Percentiles rank a stretch among this genome's conserved stretches.
phyloP scores from a whole-genome alignment of 1,284 basidiomycete species.

The Phenoliferia sp. region DNA sequence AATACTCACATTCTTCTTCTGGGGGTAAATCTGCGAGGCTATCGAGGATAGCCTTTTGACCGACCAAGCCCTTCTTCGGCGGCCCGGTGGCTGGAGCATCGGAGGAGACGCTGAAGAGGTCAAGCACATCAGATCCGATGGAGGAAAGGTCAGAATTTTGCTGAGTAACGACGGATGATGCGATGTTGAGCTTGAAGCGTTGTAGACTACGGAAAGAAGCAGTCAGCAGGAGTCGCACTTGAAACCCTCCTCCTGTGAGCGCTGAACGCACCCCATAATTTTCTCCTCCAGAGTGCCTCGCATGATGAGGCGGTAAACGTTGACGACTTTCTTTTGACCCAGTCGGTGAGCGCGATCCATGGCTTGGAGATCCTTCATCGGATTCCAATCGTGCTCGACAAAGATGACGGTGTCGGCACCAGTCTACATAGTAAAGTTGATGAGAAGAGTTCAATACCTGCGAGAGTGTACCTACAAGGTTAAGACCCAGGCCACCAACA shows the following conservation, averaged over 20 bases:
- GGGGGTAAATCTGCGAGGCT: constrained; percentile 40
- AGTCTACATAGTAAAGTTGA: background rate
- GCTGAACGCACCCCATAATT: constrained; percentile 85
- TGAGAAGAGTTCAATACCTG: background rate
- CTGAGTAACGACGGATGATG: constrained; percentile 92
- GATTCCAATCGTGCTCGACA: constrained; percentile 99
- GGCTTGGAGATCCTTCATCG: constrained; percentile 98
- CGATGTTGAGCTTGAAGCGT: constrained; percentile 98
- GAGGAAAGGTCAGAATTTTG: constrained; percentile 89
- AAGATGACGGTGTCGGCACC: constrained; percentile 99
- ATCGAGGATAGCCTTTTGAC: constrained; percentile 45
- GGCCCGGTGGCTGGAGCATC: constrained; percentile 11
- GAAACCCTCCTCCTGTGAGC: background rate
- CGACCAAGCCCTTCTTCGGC: constrained; percentile 33
- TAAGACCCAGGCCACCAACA: constrained; percentile 92
- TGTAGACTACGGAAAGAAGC: constrained; percentile 60
- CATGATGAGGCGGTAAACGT: constrained; percentile 95
- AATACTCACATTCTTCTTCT: constrained; percentile 37
- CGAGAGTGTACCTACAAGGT: constrained; percentile 48
- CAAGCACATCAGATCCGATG: constrained; percentile 95
- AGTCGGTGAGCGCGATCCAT: constrained; percentile 99
- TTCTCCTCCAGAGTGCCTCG: constrained; percentile 97
- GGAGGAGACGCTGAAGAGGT: constrained; percentile 10
- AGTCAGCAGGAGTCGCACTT: background rate
- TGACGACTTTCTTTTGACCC: constrained; percentile 98